Evolutionary conservation across 768 basidiomycete species (phyloP).

Genomic region (Pleurotus salmoneostramineus): DNA sequence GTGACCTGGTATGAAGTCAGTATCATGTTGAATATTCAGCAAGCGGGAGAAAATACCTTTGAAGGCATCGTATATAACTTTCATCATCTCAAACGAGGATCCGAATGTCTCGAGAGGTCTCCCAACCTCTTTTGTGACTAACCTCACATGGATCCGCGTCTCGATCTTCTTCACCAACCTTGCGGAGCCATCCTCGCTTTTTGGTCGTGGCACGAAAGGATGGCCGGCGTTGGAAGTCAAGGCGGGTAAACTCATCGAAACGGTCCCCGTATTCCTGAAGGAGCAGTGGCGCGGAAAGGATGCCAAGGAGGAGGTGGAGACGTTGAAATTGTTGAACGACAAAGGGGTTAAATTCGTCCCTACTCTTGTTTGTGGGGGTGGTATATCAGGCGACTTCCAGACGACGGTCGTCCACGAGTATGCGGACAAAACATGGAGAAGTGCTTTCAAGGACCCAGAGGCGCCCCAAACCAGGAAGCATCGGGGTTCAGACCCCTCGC

Average conservation of each 20-base stretch:
- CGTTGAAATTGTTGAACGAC: conserved; percentile 12
- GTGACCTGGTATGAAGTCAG: not conserved
- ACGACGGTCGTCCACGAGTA: not conserved
- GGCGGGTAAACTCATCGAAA: not conserved
- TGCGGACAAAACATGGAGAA: not conserved
- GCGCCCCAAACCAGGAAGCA: not conserved
- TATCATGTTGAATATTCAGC: not conserved
- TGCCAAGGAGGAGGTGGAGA: not conserved
- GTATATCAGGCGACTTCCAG: conserved; percentile 13
- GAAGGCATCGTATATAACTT: not conserved
- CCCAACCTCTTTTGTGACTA: not conserved
- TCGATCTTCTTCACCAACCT: not conserved
- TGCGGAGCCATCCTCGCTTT: not conserved
- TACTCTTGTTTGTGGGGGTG: conserved; percentile 21
- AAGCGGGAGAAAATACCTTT: not conserved
- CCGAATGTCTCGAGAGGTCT: not conserved
- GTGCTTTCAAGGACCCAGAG: conserved; percentile 11
- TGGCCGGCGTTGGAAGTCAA: conserved; percentile 13
- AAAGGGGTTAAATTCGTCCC: conserved; percentile 18
- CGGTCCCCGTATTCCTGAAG: conserved; percentile 17
- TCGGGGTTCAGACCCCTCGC: not conserved
- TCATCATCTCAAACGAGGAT: not conserved
- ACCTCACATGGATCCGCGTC: not conserved
- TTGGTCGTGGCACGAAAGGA: conserved; percentile 13
- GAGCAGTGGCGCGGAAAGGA: conserved; percentile 19